Conservation (phyloP, 805 yeast genomes). For the Blastobotrys terrestris region DNA sequence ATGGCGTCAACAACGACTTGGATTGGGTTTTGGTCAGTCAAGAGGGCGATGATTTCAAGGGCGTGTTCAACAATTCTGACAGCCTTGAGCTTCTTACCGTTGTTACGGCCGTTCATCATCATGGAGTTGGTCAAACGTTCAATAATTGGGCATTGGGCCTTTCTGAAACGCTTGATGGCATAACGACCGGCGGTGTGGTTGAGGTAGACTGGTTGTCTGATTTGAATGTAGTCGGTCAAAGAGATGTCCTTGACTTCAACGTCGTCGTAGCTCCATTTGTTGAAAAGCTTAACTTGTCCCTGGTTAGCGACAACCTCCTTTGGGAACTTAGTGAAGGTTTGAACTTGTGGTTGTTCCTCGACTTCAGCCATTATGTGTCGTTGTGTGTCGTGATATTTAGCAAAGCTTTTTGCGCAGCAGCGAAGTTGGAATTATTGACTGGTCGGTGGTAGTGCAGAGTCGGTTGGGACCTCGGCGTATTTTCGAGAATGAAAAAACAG, state of each 20-base stretch:
- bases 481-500: not conserved
- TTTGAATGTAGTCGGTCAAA: constrained; percentile 95
- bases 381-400: constrained; percentile 19
- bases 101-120: constrained; percentile 99
- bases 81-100: constrained; percentile 99
- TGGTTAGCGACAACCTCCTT: constrained; percentile 94
- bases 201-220: constrained; percentile 95
- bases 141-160: constrained; percentile 98
- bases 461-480: not conserved
- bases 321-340: constrained; percentile 94
- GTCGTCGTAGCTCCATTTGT: constrained; percentile 99
- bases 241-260: constrained; percentile 98
- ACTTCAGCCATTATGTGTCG: constrained; percentile 2
- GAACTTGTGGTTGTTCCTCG: constrained; percentile 37
- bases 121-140: constrained; percentile 99
- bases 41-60: constrained; percentile 91
- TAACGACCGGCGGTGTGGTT: constrained; percentile 99
- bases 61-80: constrained; percentile 99
- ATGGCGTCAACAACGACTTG: constrained; percentile 99
- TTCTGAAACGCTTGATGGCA: constrained; percentile 99
- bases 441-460: not conserved
- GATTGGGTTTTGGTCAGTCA: constrained; percentile 98
- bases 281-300: constrained; percentile 94
- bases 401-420: constrained; percentile 1
- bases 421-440: not conserved